phyloP scores from a whole-genome alignment of 1,139 yeast species.

The Kurtzmaniella natalensis region DNA sequence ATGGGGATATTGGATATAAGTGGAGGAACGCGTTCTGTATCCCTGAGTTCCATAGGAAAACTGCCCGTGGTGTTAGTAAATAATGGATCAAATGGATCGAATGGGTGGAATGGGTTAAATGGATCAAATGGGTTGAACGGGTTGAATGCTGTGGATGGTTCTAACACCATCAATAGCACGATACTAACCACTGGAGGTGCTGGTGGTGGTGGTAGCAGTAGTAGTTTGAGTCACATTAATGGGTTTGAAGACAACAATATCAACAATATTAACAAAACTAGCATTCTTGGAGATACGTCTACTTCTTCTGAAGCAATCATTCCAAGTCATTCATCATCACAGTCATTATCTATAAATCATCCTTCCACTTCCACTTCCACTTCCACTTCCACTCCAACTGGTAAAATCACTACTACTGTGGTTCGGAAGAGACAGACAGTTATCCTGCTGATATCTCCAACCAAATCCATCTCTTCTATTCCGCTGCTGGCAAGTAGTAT shows the following conservation, averaged over 20 bases:
- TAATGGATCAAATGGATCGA: neutral
- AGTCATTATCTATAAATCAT: neutral
- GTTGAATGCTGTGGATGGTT: neutral
- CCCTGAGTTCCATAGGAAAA: neutral
- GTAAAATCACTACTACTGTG: conserved; percentile 7
- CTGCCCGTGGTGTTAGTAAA: too few species aligned
- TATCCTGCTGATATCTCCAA: conserved; percentile 42
- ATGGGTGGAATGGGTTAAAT: neutral
- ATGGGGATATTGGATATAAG: conserved; percentile 1
- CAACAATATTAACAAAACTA: too few species aligned
- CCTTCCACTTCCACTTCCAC: too few species aligned
- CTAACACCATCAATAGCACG: neutral
- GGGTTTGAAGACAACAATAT: neutral
- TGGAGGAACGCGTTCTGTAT: conserved; percentile 1
- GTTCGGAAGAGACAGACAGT: conserved; percentile 38
- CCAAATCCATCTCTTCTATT: conserved; percentile 26
- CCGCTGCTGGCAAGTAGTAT: conserved; percentile 9
- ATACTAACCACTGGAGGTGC: neutral
- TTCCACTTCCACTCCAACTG: conserved; percentile 1
- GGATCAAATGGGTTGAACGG: neutral
- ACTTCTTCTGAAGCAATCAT: too few species aligned
- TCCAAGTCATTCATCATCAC: neutral
- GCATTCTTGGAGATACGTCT: too few species aligned
- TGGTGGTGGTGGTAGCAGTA: conserved; percentile 1
- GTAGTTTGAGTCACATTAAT: too few species aligned